phyloP scores from a whole-genome alignment of 148 eudicot species.

The Vaccinium myrtillus region DNA sequence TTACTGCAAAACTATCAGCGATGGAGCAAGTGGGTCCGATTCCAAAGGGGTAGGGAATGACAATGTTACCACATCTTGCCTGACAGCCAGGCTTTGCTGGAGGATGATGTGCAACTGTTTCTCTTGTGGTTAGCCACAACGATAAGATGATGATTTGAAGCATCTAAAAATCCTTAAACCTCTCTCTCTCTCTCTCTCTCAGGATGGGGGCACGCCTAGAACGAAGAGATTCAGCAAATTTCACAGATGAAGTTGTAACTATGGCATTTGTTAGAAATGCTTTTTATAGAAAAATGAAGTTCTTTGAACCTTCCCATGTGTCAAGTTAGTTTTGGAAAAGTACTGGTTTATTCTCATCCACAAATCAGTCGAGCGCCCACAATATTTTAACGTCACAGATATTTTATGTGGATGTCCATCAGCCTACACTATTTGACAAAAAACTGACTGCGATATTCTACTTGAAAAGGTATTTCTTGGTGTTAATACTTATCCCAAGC shows the following conservation, averaged over 20 bases:
- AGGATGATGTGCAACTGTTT: not conserved
- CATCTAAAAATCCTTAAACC: not conserved
- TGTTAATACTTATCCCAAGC: too few relatives aligned
- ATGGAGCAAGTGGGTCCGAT: not conserved
- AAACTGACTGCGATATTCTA: too few relatives aligned
- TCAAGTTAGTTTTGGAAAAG: too few relatives aligned
- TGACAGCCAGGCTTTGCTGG: not conserved
- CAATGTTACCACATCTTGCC: not conserved
- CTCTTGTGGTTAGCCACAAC: not conserved
- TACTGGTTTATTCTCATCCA: too few relatives aligned
- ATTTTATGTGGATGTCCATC: too few relatives aligned
- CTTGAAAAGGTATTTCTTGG: too few relatives aligned
- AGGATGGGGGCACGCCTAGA: not conserved
- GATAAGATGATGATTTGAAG: not conserved
- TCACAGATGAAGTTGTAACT: not conserved
- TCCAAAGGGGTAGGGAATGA: not conserved
- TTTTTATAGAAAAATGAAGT: not conserved
- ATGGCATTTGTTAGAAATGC: too few relatives aligned
- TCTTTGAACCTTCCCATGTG: not conserved
- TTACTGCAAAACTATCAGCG: not conserved
- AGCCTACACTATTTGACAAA: too few relatives aligned
- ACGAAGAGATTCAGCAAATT: not conserved
- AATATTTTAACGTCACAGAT: too few relatives aligned
- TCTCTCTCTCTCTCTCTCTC: not conserved
- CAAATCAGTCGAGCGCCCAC: too few relatives aligned